Evolutionary conservation across 2,329 filamentous ascomycete species (phyloP), one percentile per base, ranked within the genome.

Genomic region (Sclerotinia borealis): DNA sequence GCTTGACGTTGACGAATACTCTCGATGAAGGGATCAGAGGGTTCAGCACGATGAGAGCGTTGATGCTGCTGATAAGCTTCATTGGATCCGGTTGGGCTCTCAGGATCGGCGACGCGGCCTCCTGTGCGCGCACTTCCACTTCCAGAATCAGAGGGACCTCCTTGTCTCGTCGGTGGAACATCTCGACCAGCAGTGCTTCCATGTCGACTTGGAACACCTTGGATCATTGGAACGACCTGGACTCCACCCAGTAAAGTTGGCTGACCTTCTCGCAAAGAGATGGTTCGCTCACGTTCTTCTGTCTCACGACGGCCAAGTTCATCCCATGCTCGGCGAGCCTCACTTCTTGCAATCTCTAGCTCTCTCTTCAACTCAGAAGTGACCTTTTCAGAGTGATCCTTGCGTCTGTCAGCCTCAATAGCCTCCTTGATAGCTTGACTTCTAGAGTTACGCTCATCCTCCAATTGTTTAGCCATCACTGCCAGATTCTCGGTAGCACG

Each of bases 311-410:
- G 85, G 29, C 95, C 95, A 1, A 99, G 85, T 76, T 98, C 95
- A 78, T 99, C 95, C 95, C 95, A 99, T 1, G 95, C 95, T 63
- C 95, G 86, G 41, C 93, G 87, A 10, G 95, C 93, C 76, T 99
- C 95, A 70, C 97, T 93, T 73, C 96, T 97, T 45, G 93, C 96
- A 66, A 99, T 99, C 71, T 90, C 85, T 45, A 98, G 81, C 77
- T 99, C 95, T 67, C 95, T 91, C 70, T 90, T 89, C 89, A 96
- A 92, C 76, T 98, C 95, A 19, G 83, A 81, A n/a, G 96, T 83
- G 69, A 92, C 82, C 72, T 91, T 91, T 69, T 96, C 88, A 0
- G 86, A 84, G 72, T 85, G 86, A 43, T 80, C 78, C 69, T 87
- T 90, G 61, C 91, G 89, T 11, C 83, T 82, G 67, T 91, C 86